Percentiles rank a stretch among this genome's conserved stretches.
Conservation (phyloP, 2,329 filamentous ascomycete genomes). For the Fusarium duplospermum region DNA sequence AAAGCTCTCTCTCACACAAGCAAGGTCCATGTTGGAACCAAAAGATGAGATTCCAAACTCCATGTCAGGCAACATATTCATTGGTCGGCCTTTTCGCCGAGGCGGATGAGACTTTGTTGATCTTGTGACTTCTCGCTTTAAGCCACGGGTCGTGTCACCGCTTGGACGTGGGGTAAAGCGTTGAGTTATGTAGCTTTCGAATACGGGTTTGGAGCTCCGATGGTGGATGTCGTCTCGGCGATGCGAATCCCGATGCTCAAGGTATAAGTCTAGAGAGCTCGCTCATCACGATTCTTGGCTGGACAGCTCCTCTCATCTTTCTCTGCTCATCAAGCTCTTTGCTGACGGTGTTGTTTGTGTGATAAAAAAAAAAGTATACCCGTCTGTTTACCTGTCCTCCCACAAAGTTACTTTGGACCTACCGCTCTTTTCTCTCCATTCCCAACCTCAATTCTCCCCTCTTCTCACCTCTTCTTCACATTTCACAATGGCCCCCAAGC, state of each 20-base stretch:
- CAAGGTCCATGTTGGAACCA: neutral
- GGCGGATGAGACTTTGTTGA: neutral
- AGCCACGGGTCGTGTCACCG: neutral
- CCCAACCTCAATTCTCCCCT: neutral
- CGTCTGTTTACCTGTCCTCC: neutral
- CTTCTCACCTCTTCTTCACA: neutral
- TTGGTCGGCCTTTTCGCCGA: neutral
- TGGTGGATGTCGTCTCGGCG: neutral
- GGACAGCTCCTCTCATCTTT: neutral
- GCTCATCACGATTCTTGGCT: neutral
- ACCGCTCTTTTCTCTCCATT: neutral
- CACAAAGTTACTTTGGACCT: constrained; percentile 1
- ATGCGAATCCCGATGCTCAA: neutral
- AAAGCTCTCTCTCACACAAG: neutral
- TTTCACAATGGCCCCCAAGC: constrained; percentile 38
- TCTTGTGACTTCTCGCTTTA: constrained; percentile 12
- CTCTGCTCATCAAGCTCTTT: constrained; percentile 1
- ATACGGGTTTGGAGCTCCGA: constrained; percentile 15
- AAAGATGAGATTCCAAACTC: neutral
- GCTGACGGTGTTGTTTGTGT: neutral
- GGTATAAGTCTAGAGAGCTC: constrained; percentile 27
- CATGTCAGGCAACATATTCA: neutral
- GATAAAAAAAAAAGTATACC: neutral
- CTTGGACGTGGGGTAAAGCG: neutral
- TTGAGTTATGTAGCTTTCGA: neutral